These are phyloP conservation scores for Melocanna baccifera DNA, from an alignment of 176 grass and related monocot genomes.

Conservation along the genomic window DNA sequence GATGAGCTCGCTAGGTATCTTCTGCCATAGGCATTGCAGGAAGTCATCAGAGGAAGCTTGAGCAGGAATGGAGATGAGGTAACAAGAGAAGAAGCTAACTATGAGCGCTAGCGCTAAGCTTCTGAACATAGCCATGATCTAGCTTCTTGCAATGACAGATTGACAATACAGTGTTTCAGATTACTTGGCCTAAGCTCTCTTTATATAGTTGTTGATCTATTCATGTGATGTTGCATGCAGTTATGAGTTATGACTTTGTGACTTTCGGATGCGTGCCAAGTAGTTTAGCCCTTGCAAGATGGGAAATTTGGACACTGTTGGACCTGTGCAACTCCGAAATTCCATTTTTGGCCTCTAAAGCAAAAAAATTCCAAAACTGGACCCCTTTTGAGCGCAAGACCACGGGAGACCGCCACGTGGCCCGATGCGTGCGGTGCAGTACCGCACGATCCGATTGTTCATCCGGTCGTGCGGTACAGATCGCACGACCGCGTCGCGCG, in stretches of 20 bases:
- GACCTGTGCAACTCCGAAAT: no score
- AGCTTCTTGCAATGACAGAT: not conserved
- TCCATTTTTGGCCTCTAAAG: no score
- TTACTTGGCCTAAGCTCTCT: not conserved
- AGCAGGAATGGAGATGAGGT: not conserved
- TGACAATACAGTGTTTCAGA: not conserved
- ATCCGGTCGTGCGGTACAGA: no score
- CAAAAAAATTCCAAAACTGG: no score
- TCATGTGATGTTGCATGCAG: not conserved
- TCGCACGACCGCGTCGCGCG: no score
- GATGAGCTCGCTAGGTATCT: conserved; percentile 30
- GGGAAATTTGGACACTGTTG: no score
- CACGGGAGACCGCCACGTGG: no score
- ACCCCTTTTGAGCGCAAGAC: no score
- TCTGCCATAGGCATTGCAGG: conserved; percentile 42
- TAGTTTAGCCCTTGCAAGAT: not conserved
- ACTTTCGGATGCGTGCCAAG: not conserved
- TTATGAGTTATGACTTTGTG: not conserved
- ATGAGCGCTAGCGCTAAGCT: not conserved
- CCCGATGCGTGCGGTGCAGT: no score
- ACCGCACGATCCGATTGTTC: no score
- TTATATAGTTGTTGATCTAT: conserved; percentile 11
- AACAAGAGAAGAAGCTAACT: not conserved
- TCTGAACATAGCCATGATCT: not conserved
- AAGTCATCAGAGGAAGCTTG: conserved; percentile 32